Percentiles rank a stretch among this genome's conserved stretches.
phyloP scores from a whole-genome alignment of 352 stramenopile genomes.

The Thraustotheca clavata region DNA sequence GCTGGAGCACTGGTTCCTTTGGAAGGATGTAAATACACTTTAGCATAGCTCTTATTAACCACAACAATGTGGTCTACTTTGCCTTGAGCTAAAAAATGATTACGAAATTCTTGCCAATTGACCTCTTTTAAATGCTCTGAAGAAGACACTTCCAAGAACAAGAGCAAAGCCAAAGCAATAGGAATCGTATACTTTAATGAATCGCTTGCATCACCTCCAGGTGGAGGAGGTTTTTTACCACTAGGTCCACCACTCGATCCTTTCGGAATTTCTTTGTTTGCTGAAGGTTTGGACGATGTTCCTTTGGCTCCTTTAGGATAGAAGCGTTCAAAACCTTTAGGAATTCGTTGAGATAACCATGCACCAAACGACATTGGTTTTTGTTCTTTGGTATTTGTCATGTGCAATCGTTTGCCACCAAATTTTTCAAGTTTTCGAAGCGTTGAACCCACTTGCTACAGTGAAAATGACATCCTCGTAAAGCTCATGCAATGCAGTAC shows the following conservation, averaged over 20 bases:
- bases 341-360: constrained; percentile 76
- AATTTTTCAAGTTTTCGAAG: constrained; percentile 27
- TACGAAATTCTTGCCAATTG: constrained; percentile 89
- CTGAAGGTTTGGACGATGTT: constrained; percentile 28
- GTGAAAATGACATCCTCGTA: neutral
- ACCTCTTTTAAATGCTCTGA: constrained; percentile 86
- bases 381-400: constrained; percentile 26
- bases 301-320: constrained; percentile 63
- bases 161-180: constrained; percentile 54
- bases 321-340: constrained; percentile 73
- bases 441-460: constrained; percentile 56
- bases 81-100: constrained; percentile 70
- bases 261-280: constrained; percentile 46
- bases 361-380: constrained; percentile 54
- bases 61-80: constrained; percentile 85
- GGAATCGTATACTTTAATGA: constrained; percentile 67
- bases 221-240: constrained; percentile 19
- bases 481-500: constrained; percentile 25
- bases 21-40: constrained; percentile 72
- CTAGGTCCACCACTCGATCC: constrained; percentile 28
- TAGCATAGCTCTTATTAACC: constrained; percentile 88
- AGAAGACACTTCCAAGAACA: constrained; percentile 62
- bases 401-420: constrained; percentile 1
- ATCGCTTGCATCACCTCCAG: constrained; percentile 35
- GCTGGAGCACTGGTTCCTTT: neutral